Conservation (phyloP, 768 basidiomycete genomes). For the Mycena kentingensis region DNA sequence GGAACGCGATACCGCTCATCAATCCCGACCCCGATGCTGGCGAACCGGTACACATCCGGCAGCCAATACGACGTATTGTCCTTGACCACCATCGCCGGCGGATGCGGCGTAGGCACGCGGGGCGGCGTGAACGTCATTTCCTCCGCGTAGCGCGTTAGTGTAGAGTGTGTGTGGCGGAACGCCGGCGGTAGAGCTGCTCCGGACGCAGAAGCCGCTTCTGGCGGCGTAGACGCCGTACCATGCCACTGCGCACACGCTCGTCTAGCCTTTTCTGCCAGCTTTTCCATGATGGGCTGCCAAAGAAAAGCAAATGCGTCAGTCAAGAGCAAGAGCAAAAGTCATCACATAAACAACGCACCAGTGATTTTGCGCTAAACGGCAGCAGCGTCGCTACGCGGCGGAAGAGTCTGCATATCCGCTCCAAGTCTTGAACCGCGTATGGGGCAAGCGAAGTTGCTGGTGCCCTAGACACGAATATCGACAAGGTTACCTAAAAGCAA, state of each 20-base stretch:
- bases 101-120: slow-evolving; percentile 8
- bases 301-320: not conserved
- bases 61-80: slow-evolving; percentile 31
- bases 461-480: slow-evolving; percentile 63
- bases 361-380: slow-evolving; percentile 59
- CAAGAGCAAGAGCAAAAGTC: not conserved
- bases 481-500: slow-evolving; percentile 55
- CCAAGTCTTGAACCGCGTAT: slow-evolving; percentile 62
- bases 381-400: slow-evolving; percentile 57
- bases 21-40: slow-evolving; percentile 42
- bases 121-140: slow-evolving; percentile 29
- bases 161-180: slow-evolving; percentile 38
- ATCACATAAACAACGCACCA: slow-evolving; percentile 41
- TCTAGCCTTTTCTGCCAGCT: slow-evolving; percentile 53
- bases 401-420: slow-evolving; percentile 59
- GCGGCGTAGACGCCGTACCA: slow-evolving; percentile 14
- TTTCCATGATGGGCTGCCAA: slow-evolving; percentile 56
- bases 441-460: slow-evolving; percentile 59
- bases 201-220: slow-evolving; percentile 17
- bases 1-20: slow-evolving; percentile 39
- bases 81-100: slow-evolving; percentile 14
- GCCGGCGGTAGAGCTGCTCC: slow-evolving; percentile 33
- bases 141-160: slow-evolving; percentile 37
- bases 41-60: slow-evolving; percentile 50
- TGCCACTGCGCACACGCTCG: slow-evolving; percentile 44